Percentiles rank a stretch among this genome's conserved stretches.
These are phyloP conservation scores for Candida tetrigidarum DNA, from an alignment of 1,139 yeast species.

Conservation along the genomic window DNA sequence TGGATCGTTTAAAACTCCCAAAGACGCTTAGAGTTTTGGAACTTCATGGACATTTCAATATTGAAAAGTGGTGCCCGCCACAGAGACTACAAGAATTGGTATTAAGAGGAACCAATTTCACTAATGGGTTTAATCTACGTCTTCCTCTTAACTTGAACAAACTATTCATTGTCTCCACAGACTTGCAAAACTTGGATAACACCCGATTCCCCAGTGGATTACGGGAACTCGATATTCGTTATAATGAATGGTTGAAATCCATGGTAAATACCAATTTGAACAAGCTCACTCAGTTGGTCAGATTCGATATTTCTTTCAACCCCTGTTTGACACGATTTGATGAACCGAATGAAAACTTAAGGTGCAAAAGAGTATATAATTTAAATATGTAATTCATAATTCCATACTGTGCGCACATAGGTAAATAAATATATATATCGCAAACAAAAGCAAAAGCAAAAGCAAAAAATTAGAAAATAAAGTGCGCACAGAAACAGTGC, in stretches of 20 bases:
- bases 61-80: neutral
- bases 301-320: neutral
- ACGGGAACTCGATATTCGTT: conserved; percentile 1
- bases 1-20: neutral
- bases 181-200: neutral
- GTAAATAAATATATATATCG: neutral
- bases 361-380: neutral
- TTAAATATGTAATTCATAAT: no score
- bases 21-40: neutral
- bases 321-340: neutral
- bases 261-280: neutral
- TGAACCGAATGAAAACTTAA: neutral
- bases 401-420: no score
- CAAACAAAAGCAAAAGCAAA: neutral
- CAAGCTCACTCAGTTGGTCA: neutral
- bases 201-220: conserved; percentile 1
- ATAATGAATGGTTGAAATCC: neutral
- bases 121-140: neutral
- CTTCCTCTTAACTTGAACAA: neutral
- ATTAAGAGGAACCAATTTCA: neutral
- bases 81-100: neutral
- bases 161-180: neutral
- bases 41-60: neutral
- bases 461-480: neutral
- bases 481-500: neutral